Conservation (phyloP, 495 filamentous ascomycete species). For the Penicillium cosmopolitanum region DNA sequence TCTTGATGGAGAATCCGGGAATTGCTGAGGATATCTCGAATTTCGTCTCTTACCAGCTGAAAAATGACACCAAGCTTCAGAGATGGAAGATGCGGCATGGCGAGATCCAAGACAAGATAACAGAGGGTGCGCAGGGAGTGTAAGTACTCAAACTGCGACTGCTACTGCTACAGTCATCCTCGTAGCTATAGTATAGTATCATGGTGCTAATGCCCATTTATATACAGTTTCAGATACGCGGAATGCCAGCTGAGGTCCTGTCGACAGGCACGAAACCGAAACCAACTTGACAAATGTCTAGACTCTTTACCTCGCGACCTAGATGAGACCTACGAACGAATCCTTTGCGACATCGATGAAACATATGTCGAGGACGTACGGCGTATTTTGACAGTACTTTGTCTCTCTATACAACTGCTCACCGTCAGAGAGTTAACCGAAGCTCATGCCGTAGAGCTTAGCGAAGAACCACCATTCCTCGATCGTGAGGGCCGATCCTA, state of each 20-base stretch:
- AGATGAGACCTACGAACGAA: conserved; percentile 42
- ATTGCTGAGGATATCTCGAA: conserved; percentile 36
- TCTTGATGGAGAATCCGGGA: conserved; percentile 27
- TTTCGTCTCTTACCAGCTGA: conserved; percentile 33
- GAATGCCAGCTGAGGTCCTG: conserved; percentile 40
- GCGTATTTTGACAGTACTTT: conserved; percentile 37
- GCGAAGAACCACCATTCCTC: conserved; percentile 8
- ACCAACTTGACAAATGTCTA: conserved; percentile 33
- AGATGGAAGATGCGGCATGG: conserved; percentile 30
- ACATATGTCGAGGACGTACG: conserved; percentile 25
- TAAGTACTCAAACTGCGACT: conserved; percentile 12
- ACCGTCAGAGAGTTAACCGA: conserved; percentile 34
- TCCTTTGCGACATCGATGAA: conserved; percentile 31
- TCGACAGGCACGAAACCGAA: conserved; percentile 19
- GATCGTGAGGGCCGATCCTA: conserved; percentile 26
- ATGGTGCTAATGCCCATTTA: no score
- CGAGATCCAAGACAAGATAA: conserved; percentile 31
- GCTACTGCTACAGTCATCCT: no score
- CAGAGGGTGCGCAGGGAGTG: conserved; percentile 35
- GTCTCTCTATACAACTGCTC: conserved; percentile 31
- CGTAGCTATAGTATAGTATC: no score
- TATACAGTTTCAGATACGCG: conserved; percentile 43
- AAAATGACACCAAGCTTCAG: conserved; percentile 27
- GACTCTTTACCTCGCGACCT: conserved; percentile 35
- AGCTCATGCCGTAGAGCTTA: conserved; percentile 29